Percentiles rank a stretch among this genome's conserved stretches.
phyloP scores from a whole-genome alignment of 805 yeast species.

The Candida hispaniensis region DNA sequence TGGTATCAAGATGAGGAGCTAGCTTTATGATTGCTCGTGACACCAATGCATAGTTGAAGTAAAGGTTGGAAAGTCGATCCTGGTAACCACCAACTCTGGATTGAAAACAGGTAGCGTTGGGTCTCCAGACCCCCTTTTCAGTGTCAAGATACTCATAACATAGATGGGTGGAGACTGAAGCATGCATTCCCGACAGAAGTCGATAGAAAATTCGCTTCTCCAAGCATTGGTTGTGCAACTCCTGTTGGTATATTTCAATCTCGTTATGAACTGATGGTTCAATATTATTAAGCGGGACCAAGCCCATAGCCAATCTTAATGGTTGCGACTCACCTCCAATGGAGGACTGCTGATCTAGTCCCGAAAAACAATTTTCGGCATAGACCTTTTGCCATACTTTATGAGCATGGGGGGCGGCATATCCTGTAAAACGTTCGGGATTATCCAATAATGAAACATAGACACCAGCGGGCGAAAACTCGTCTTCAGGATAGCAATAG shows the following conservation, averaged over 20 bases:
- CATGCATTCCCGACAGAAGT: conserved; percentile 85
- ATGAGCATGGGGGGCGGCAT: conserved; percentile 83
- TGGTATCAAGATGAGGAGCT: conserved; percentile 40
- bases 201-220: conserved; percentile 86
- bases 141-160: conserved; percentile 70
- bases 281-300: conserved; percentile 20
- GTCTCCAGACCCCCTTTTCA: conserved; percentile 69
- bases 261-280: conserved; percentile 26
- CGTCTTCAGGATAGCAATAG: conserved; percentile 37
- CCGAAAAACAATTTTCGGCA: conserved; percentile 78
- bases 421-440: conserved; percentile 95
- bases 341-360: conserved; percentile 23
- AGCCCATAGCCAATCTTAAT: conserved; percentile 13
- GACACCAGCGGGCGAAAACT: conserved; percentile 37
- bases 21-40: conserved; percentile 70
- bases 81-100: conserved; percentile 81
- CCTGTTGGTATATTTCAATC: conserved; percentile 26
- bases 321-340: conserved; percentile 12
- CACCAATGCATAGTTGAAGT: conserved; percentile 84
- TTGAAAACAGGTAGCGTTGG: conserved; percentile 73
- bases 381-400: conserved; percentile 91
- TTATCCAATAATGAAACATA: conserved; percentile 78
- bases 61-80: conserved; percentile 80
- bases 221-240: conserved; percentile 48
- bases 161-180: conserved; percentile 87